These are phyloP conservation scores for Cucurbita argyrosperma DNA, from an alignment of 306 rosid genomes.

Conservation along the genomic window DNA sequence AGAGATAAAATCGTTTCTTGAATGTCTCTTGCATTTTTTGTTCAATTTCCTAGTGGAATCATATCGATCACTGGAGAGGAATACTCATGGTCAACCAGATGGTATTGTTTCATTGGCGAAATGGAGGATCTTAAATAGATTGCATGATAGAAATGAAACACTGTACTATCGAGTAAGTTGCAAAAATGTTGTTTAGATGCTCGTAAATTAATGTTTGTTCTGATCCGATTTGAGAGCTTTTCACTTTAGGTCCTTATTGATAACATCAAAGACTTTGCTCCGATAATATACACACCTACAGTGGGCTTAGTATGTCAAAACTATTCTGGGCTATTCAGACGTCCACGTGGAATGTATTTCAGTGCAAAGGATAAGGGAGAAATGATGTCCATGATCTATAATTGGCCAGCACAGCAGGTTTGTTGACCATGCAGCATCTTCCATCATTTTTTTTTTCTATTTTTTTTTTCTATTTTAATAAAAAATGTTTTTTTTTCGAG, in stretches of 20 bases:
- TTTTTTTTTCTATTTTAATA: not conserved
- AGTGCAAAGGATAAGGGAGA: conserved; percentile 98
- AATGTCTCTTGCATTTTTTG: not conserved
- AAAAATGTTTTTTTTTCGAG: not conserved
- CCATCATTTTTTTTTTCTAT: not conserved
- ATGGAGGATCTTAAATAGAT: conserved; percentile 94
- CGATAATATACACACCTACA: conserved; percentile 91
- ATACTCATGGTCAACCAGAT: conserved; percentile 62
- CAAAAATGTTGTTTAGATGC: conserved; percentile 4
- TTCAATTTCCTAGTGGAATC: conserved; percentile 61
- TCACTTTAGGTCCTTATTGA: conserved; percentile 73
- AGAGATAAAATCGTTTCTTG: not conserved
- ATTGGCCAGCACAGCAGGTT: conserved; percentile 87
- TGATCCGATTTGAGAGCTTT: conserved; percentile 8
- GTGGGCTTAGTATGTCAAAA: conserved; percentile 95
- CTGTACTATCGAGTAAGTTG: conserved; percentile 81
- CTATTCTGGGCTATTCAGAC: conserved; percentile 89
- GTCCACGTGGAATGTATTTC: conserved; percentile 99
- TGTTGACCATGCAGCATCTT: not conserved
- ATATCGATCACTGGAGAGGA: conserved; percentile 82
- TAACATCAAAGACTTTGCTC: conserved; percentile 86
- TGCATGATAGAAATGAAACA: conserved; percentile 96
- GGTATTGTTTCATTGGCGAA: conserved; percentile 64
- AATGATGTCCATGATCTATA: conserved; percentile 99
- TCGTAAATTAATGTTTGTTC: conserved; percentile 1